Evolutionary conservation across 23 red algal genomes (phyloP).

Genomic region (Cyanidioschyzon merolae): DNA sequence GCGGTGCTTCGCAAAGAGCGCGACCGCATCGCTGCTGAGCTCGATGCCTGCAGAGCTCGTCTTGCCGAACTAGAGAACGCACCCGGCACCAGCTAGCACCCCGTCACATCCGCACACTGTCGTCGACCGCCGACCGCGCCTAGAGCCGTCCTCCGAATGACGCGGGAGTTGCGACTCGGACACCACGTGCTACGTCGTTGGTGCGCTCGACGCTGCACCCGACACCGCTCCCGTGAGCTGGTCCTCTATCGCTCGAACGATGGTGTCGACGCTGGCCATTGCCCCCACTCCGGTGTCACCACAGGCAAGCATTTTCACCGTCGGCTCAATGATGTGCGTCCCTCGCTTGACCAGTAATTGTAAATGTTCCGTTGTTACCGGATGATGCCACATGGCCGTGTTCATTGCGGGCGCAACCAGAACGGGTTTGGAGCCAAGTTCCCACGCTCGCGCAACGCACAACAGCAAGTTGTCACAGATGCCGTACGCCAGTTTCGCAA

Average conservation of each 20-base stretch:
- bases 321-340: slow-evolving; percentile 39
- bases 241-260: slow-evolving; percentile 27
- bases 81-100: background rate
- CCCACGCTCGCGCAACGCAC: slow-evolving; percentile 67
- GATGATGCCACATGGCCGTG: slow-evolving; percentile 73
- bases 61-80: background rate
- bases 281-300: slow-evolving; percentile 74
- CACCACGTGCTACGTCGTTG: too few species aligned
- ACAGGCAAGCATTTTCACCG: slow-evolving; percentile 64
- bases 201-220: too few species aligned
- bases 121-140: too few species aligned
- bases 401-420: slow-evolving; percentile 96
- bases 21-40: background rate
- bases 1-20: background rate
- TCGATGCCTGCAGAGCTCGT: background rate
- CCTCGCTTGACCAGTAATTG: slow-evolving; percentile 20
- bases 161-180: too few species aligned
- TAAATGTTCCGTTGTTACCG: slow-evolving; percentile 36
- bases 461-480: slow-evolving; percentile 79
- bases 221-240: too few species aligned
- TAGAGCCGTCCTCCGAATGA: too few species aligned
- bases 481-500: slow-evolving; percentile 73
- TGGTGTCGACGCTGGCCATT: slow-evolving; percentile 48
- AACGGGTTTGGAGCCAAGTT: slow-evolving; percentile 20
- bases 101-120: too few species aligned